These are phyloP conservation scores for Salinomyces thailandicus DNA, from an alignment of 2,329 filamentous ascomycete species.

Conservation along the genomic window DNA sequence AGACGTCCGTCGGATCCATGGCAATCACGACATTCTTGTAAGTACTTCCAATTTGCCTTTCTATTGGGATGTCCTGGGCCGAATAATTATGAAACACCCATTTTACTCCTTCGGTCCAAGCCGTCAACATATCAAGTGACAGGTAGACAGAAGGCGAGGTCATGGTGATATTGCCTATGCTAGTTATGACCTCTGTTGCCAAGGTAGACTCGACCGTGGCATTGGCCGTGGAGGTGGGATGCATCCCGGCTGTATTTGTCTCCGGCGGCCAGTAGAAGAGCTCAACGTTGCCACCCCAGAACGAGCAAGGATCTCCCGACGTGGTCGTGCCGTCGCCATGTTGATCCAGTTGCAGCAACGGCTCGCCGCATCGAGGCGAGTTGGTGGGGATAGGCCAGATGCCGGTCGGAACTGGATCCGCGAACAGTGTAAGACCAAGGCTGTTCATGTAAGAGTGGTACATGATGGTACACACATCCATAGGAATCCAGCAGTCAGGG, in stretches of 20 bases:
- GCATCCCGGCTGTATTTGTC: neutral
- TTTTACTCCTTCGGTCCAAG: neutral
- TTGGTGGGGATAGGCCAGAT: neutral
- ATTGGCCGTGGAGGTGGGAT: too few species aligned
- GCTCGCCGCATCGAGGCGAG: neutral
- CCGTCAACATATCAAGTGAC: neutral
- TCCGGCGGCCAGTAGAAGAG: neutral
- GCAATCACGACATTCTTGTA: neutral
- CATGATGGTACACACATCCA: neutral
- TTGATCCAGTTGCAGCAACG: neutral
- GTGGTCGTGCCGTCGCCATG: neutral
- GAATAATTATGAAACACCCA: neutral
- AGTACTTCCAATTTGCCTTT: neutral
- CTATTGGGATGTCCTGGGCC: neutral
- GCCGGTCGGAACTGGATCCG: neutral
- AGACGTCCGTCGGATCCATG: neutral
- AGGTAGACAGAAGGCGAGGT: neutral
- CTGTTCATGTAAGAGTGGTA: neutral
- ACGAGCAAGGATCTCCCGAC: neutral
- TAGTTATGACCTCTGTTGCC: neutral
- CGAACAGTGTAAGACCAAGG: neutral
- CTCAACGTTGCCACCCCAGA: conserved; percentile 1
- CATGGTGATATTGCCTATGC: neutral
- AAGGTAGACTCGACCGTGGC: too few species aligned
- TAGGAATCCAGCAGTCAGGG: neutral